These are phyloP conservation scores for Salix koriyanagi DNA, from an alignment of 345 rosid genomes.

Conservation along the genomic window DNA sequence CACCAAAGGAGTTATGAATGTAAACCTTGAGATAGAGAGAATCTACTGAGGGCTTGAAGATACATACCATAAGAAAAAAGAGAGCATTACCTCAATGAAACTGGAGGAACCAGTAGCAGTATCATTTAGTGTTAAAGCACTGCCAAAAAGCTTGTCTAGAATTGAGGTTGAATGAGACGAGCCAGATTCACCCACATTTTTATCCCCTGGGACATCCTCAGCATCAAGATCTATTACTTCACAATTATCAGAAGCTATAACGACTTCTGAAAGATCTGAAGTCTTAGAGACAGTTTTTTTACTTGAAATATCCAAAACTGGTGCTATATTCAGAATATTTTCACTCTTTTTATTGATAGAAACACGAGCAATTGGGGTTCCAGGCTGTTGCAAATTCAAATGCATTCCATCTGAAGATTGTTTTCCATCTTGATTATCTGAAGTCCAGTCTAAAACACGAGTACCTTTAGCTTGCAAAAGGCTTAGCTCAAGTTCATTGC, in stretches of 20 bases:
- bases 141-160: conserved; percentile 73
- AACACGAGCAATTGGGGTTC: conserved; percentile 30
- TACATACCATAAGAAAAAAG: neutral
- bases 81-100: conserved; percentile 41
- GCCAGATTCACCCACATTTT: conserved; percentile 35
- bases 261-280: conserved; percentile 39
- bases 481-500: conserved; percentile 46
- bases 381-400: conserved; percentile 35
- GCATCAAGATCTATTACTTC: conserved; percentile 42
- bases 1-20: neutral
- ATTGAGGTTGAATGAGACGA: conserved; percentile 49
- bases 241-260: conserved; percentile 32
- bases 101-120: conserved; percentile 42
- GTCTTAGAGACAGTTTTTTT: conserved; percentile 24
- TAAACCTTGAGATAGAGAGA: neutral
- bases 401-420: conserved; percentile 29
- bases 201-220: conserved; percentile 26
- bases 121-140: conserved; percentile 45
- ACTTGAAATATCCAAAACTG: conserved; percentile 38
- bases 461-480: conserved; percentile 40
- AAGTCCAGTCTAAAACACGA: conserved; percentile 27
- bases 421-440: conserved; percentile 38
- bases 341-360: conserved; percentile 28
- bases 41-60: no score
- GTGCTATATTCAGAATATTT: conserved; percentile 28